phyloP scores from a whole-genome alignment of 306 rosid species.

The Ormosia semicastrata region DNA sequence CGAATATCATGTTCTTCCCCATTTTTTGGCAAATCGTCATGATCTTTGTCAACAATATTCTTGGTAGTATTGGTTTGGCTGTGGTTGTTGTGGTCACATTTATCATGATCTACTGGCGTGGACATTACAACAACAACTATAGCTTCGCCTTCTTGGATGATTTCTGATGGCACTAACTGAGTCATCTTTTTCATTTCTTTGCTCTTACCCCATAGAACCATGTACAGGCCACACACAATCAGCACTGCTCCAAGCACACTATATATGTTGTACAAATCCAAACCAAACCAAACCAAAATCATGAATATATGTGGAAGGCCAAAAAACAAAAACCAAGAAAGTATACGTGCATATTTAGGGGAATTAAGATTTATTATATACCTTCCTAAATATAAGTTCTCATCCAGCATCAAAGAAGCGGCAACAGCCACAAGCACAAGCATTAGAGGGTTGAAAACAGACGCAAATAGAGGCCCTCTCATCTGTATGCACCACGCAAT shows the following conservation, averaged over 20 bases:
- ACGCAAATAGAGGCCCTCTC: conserved; percentile 47
- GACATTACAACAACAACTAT: conserved; percentile 22
- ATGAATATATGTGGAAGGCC: background rate
- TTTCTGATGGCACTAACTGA: conserved; percentile 34
- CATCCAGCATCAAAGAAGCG: conserved; percentile 36
- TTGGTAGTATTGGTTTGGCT: background rate
- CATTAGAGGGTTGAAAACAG: conserved; percentile 42
- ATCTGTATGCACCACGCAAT: conserved; percentile 40
- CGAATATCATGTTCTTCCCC: background rate
- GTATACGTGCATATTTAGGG: background rate
- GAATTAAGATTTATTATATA: background rate
- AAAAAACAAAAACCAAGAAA: background rate
- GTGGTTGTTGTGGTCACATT: conserved; percentile 1
- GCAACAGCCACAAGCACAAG: conserved; percentile 34
- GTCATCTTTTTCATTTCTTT: conserved; percentile 29
- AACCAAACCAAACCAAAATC: background rate
- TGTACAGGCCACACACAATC: conserved; percentile 39
- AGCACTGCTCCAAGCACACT: conserved; percentile 36
- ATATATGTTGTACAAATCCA: background rate
- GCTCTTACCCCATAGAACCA: conserved; percentile 47
- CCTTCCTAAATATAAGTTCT: conserved; percentile 39
- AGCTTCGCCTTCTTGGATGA: background rate
- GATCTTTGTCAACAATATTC: background rate
- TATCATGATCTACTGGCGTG: background rate
- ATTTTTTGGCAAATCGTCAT: background rate